Percentiles rank a stretch among this genome's conserved stretches.
These are phyloP conservation scores for Magnolia officinalis DNA, from an alignment of 164 flowering plant species.

Conservation along the genomic window DNA sequence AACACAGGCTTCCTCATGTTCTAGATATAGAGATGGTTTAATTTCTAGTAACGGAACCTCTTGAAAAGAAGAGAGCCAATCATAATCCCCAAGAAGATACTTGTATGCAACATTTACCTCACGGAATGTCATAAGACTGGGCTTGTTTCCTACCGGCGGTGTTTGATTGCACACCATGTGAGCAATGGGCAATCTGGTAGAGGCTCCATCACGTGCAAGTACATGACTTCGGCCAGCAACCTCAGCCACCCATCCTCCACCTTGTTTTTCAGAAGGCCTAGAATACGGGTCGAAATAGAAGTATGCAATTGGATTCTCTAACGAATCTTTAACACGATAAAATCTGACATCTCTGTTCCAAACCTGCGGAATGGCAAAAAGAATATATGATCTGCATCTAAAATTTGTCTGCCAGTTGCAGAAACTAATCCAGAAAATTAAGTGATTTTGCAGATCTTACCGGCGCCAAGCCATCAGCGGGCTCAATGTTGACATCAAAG, in stretches of 20 bases:
- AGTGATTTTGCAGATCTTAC: conserved; percentile 35
- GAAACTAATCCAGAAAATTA: conserved; percentile 1
- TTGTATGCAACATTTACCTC: conserved; percentile 49
- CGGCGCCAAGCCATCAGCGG: conserved; percentile 92
- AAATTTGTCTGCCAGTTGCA: conserved; percentile 2
- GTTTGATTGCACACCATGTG: conserved; percentile 98
- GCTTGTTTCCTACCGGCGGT: conserved; percentile 89
- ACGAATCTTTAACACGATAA: conserved; percentile 74
- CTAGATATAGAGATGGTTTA: background rate
- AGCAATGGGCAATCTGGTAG: conserved; percentile 84
- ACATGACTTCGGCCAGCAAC: conserved; percentile 84
- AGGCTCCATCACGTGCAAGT: conserved; percentile 63
- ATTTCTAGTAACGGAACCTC: background rate
- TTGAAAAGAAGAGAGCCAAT: background rate
- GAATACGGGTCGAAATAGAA: conserved; percentile 98
- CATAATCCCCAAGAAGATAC: background rate
- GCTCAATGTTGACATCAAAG: conserved; percentile 72
- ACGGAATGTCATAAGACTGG: conserved; percentile 95
- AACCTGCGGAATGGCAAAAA: conserved; percentile 41
- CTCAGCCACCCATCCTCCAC: conserved; percentile 99
- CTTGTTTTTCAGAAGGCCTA: conserved; percentile 92
- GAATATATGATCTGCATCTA: background rate
- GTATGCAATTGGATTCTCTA: conserved; percentile 80
- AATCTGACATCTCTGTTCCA: conserved; percentile 89
- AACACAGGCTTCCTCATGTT: background rate